These are phyloP conservation scores for Podaxis carcinomalis DNA, from an alignment of 768 basidiomycete species.

Conservation along the genomic window DNA sequence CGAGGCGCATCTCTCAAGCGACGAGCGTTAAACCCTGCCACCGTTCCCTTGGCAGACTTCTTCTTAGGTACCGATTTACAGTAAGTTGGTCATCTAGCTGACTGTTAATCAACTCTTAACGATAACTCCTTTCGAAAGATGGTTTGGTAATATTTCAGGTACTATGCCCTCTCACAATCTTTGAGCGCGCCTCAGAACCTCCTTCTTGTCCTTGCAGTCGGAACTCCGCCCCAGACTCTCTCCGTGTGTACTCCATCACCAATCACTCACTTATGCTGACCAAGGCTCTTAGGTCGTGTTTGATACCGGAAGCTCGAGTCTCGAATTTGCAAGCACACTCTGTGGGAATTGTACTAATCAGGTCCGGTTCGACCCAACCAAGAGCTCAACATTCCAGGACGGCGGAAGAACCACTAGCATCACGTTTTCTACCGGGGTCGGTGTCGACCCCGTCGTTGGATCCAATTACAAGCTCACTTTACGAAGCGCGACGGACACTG, in stretches of 20 bases:
- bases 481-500: constrained; percentile 42
- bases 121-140: constrained; percentile 25
- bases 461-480: constrained; percentile 43
- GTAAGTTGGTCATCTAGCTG: constrained; percentile 23
- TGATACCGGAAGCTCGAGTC: constrained; percentile 48
- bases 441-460: constrained; percentile 49
- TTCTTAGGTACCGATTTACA: constrained; percentile 58
- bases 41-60: constrained; percentile 46
- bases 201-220: constrained; percentile 27
- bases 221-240: constrained; percentile 48
- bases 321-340: constrained; percentile 48
- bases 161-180: background rate
- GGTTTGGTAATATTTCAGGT: constrained; percentile 51
- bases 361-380: constrained; percentile 40
- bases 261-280: background rate
- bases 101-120: background rate
- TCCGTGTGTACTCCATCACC: constrained; percentile 24
- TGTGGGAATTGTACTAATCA: constrained; percentile 43
- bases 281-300: constrained; percentile 41
- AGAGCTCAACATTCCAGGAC: constrained; percentile 49
- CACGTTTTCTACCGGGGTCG: constrained; percentile 51
- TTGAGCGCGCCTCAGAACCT: background rate
- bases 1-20: constrained; percentile 21
- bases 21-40: constrained; percentile 33
- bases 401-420: constrained; percentile 36